These are phyloP conservation scores for Hemisphaericaspora xylanilytica DNA, from an alignment of 1,139 yeast species.

Conservation along the genomic window DNA sequence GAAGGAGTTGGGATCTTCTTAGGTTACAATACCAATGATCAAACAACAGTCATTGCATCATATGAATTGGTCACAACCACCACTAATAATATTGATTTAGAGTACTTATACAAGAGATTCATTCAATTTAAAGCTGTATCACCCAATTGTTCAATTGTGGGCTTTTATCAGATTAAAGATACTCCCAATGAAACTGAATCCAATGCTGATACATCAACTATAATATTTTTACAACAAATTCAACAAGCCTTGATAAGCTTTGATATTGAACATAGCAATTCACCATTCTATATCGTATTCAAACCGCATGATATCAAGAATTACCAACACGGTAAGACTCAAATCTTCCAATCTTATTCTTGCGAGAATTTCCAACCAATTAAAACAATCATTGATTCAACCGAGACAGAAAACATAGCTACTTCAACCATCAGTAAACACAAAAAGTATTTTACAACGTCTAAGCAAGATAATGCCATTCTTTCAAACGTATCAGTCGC, in stretches of 20 bases:
- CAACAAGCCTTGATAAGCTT: slow-evolving; percentile 7
- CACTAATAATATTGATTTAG: slow-evolving; percentile 19
- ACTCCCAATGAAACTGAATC: slow-evolving; percentile 5
- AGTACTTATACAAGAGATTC: slow-evolving; percentile 24
- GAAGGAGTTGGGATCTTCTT: slow-evolving; percentile 27
- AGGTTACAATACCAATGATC: slow-evolving; percentile 19
- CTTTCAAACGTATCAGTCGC: slow-evolving; percentile 4
- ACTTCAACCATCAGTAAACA: slow-evolving; percentile 27
- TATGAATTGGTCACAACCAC: slow-evolving; percentile 22
- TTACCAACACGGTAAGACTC: slow-evolving; percentile 3
- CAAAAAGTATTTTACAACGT: slow-evolving; percentile 19
- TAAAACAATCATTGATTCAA: slow-evolving; percentile 17
- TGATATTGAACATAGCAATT: slow-evolving; percentile 3
- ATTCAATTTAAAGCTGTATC: slow-evolving; percentile 27
- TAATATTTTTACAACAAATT: slow-evolving; percentile 4
- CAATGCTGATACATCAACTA: slow-evolving; percentile 11
- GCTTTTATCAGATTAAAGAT: slow-evolving; percentile 25
- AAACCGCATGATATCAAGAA: slow-evolving; percentile 2
- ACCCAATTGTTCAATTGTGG: slow-evolving; percentile 28
- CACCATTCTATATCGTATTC: slow-evolving; percentile 4
- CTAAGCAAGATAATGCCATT: slow-evolving; percentile 7
- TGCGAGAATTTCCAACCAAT: slow-evolving; percentile 7
- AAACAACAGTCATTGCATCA: slow-evolving; percentile 18
- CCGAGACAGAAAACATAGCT: slow-evolving; percentile 27
- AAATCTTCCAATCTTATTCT: slow-evolving; percentile 9